Percentiles rank a stretch among this genome's conserved stretches.
Evolutionary conservation across 2,329 filamentous ascomycete species (phyloP).

Genomic region (Corynespora cassiicola): DNA sequence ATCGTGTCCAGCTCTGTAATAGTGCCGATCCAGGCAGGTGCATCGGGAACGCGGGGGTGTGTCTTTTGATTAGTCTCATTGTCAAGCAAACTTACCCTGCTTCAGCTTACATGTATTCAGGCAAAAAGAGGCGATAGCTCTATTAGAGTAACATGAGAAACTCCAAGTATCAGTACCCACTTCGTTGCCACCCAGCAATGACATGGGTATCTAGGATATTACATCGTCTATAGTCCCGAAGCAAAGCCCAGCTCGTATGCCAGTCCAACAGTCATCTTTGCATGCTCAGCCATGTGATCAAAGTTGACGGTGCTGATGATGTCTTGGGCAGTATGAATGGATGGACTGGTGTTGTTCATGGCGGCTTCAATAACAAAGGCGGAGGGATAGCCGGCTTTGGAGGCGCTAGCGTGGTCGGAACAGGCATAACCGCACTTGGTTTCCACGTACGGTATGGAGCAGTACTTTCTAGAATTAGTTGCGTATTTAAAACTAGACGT

Average conservation of each 20-base stretch:
- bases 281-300: conserved; percentile 88
- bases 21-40: too few relatives aligned
- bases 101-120: too few relatives aligned
- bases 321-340: conserved; percentile 73
- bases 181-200: too few relatives aligned
- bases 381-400: conserved; percentile 74
- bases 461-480: conserved; percentile 66
- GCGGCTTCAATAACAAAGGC: conserved; percentile 77
- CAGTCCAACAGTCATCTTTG: conserved; percentile 79
- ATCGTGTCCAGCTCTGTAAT: too few relatives aligned
- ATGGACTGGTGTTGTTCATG: conserved; percentile 65
- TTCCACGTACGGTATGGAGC: conserved; percentile 80
- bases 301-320: conserved; percentile 74
- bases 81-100: too few relatives aligned
- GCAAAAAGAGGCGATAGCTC: too few relatives aligned
- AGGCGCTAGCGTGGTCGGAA: conserved; percentile 74
- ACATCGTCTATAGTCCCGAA: too few relatives aligned
- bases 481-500: neutral
- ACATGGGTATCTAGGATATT: too few relatives aligned
- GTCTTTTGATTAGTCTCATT: too few relatives aligned
- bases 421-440: conserved; percentile 89
- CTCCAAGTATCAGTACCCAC: too few relatives aligned
- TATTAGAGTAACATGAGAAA: too few relatives aligned
- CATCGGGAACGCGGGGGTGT: too few relatives aligned
- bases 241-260: conserved; percentile 83